Evolutionary conservation across 306 rosid species (phyloP), one percentile per base, ranked within the genome.

Genomic region (Prinsepia uniflora): DNA sequence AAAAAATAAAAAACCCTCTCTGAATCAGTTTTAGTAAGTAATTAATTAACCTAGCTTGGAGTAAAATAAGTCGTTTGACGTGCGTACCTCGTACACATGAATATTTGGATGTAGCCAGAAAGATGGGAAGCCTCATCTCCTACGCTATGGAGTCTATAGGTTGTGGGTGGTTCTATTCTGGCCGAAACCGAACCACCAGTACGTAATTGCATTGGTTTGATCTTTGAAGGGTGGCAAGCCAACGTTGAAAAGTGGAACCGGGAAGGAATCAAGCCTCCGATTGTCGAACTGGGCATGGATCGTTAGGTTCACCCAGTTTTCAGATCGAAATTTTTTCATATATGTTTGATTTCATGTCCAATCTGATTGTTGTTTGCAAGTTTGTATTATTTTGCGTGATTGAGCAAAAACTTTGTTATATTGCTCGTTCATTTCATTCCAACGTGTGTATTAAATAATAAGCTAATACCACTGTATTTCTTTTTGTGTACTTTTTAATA

Each of bases 161-260:
- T 1, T 72, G 70, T 39, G 46, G 68, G 46, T 45, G 79, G 73
- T 15, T 63, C 1, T 48, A 53, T 52, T 72, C 55, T 10, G 62
- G 47, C 10, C 57, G 50, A 4, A 68, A 81, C 72, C 63, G 81
- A 65, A 47, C 76, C 12, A 81, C n/a, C n/a, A 24, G 30, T 24
- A 2, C 30, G 30, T 24, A 30, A 30, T 30, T 30, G 36, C 36
- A 30, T 3, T 30, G 2, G 36, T 30, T 30, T 30, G 36, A 30
- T 30, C 36, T 71, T 39, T 55, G 45, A 63, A 76, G 80, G 80
- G 57, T 76, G 80, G 76, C 6, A 76, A 71, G 80, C 52, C 10
- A 76, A 76, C 17, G 72, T 64, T 24, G 72, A 62, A n/a, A 76
- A 63, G 72, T 70, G 75, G 71, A 71, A 55, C 19, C 71, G 22